Conservation (phyloP, 805 yeast genomes). For the Cephaloascus fragrans region DNA sequence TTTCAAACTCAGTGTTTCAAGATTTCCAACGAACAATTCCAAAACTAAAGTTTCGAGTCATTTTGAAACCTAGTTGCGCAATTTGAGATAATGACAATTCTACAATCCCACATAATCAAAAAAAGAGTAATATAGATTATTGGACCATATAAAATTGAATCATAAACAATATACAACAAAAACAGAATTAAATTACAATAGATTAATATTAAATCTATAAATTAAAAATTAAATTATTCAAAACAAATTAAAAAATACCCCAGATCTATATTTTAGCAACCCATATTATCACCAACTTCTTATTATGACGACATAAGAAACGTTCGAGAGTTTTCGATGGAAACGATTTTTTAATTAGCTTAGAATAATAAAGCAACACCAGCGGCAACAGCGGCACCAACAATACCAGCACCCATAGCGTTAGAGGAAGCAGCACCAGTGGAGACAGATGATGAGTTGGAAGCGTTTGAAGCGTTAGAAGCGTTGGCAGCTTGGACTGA, state of each 20-base stretch:
- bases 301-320: neutral
- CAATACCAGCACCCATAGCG: conserved; percentile 61
- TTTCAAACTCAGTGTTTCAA: too few species aligned
- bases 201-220: neutral
- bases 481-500: conserved; percentile 56
- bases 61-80: too few species aligned
- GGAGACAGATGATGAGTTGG: conserved; percentile 35
- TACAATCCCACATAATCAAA: too few species aligned
- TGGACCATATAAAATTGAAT: too few species aligned
- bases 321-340: too few species aligned
- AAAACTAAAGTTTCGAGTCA: too few species aligned
- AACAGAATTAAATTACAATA: neutral
- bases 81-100: too few species aligned
- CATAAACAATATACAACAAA: too few species aligned
- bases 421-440: conserved; percentile 42
- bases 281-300: neutral
- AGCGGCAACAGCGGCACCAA: conserved; percentile 82
- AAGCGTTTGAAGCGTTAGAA: conserved; percentile 26
- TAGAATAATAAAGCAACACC: conserved; percentile 48
- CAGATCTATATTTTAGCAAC: neutral
- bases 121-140: too few species aligned
- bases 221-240: neutral
- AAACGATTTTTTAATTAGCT: too few species aligned
- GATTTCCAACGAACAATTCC: too few species aligned
- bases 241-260: neutral